Base-by-base conservation (phyloP, 139 green algal genomes). In the Ulvella scutata region DNA sequence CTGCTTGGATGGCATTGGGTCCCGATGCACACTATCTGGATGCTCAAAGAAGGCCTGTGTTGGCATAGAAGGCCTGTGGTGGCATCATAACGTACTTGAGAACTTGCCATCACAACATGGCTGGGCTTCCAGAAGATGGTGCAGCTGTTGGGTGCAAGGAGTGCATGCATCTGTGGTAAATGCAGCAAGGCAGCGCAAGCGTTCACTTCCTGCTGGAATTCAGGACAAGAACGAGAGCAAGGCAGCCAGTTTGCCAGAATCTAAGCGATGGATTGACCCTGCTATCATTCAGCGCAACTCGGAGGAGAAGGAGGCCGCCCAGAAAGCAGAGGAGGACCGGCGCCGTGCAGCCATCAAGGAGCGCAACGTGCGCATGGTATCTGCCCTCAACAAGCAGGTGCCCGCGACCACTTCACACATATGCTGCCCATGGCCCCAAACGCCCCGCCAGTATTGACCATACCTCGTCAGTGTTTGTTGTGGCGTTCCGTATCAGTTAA, bases 211-310 rank as follows among this genome's bases (percentile, higher is more conserved):
- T 43, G 77, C 72, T 9, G 34, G 37, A 33, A 61, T 75, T 29
- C 74, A 79, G 74, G 29, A 37, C 23, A 67, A 78, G 43, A 43
- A 61, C 73, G 61, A 73, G 73, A 61, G 72, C 39, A 73, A 79
- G 61, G 78, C 59, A 4, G 74, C 43, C 3, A 60, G 61, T 0
- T 59, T 79, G 26, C 43, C 61, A 2, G 76, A 83, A 72, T 75
- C 62, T 23, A 79, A 83, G 62, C 73, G 61, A n/a, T 81, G 76
- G 80, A 76, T 84, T 44, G 76, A 79, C 35, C 79, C 76, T 29
- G 74, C 80, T 3, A 43, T 84, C 31, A 78, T 79, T 0, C 36
- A 84, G 40, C 44, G 35, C 28, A 76, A 84, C 51, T 81, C 37
- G 39, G 72, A 84, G 33, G 38, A 81, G 38, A 62, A 74, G 3